phyloP scores from a whole-genome alignment of 2,329 filamentous ascomycete species.

The Colletotrichum tanaceti region DNA sequence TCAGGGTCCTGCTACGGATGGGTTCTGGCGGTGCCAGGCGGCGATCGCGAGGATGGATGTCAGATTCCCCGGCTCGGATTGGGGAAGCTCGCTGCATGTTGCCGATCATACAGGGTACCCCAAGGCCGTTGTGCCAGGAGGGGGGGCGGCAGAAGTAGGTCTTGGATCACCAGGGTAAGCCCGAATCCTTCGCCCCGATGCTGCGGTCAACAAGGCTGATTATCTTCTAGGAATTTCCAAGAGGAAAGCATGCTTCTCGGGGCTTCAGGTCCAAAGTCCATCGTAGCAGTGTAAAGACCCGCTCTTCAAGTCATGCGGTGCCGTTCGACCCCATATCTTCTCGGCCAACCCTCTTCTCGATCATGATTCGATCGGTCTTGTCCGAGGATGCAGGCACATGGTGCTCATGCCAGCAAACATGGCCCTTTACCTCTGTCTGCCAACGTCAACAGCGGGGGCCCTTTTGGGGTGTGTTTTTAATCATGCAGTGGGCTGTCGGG shows the following conservation, averaged over 20 bases:
- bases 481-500: no score
- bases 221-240: neutral
- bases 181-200: slow-evolving; percentile 21
- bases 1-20: slow-evolving; percentile 1
- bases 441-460: no score
- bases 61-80: slow-evolving; percentile 10
- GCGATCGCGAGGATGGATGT: slow-evolving; percentile 16
- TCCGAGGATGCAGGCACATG: neutral
- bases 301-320: neutral
- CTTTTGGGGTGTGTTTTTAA: no score
- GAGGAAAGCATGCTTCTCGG: neutral
- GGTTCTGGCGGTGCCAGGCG: slow-evolving; percentile 3
- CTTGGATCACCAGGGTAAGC: slow-evolving; percentile 12
- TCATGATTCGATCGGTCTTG: slow-evolving; percentile 1
- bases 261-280: neutral
- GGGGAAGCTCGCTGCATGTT: slow-evolving; percentile 6
- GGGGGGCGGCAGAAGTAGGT: neutral
- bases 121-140: neutral
- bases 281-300: no score
- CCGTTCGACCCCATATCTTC: no score
- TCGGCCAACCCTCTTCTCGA: neutral
- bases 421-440: no score
- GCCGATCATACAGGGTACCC: slow-evolving; percentile 23
- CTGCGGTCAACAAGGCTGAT: slow-evolving; percentile 22
- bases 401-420: neutral